Base-by-base conservation (phyloP, 257 asterid genomes). In the Ilex asprella region DNA sequence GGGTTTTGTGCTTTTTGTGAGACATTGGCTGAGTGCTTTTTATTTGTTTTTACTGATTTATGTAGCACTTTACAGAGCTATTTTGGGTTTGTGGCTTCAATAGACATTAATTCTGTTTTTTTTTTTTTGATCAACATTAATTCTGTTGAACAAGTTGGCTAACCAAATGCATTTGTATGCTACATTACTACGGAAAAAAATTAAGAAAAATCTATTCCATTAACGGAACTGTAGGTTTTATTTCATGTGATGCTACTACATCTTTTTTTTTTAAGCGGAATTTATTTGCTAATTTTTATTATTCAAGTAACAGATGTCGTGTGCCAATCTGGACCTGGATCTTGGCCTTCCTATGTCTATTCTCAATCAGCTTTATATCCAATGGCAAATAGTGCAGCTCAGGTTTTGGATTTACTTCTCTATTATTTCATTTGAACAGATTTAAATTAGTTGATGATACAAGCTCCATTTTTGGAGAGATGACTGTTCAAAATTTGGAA, bases 291-390 rank as follows among this genome's bases (percentile, higher is more conserved):
- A 60, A 57, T 70, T 30, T 61, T 57, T 69, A 54, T 68, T 78
- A 66, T 61, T 77, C 44, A 53, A 68, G 74, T 60, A 57, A 73
- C 86, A 92, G 99, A 93, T 81, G 70, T 93, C 67, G 95, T 93
- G 56, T 89, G 97, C 79, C 99, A 89, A 76, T 89, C 99, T 81
- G 99, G 99, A 76, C 97, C 97, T n/a, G 97, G 96, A 62, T 79
- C 97, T 67, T 93, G 96, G 99, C 96, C 99, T 71, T 79, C 97
- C 51, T 64, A 66, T 65, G 73, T 89, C 55, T 93, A 93, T 87
- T 88, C 97, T 59, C 84, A 85, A 70, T 79, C 97, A 56, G 99
- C 95, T 68, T 63, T 84, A 60, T 73, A 89, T 87, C 97, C 97
- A 54, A 89, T 89, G 97, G 97, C 88, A 60, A 89, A 83, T 79